Evolutionary conservation across 139 green algal genomes (phyloP).

Genomic region (Gonium pectorale): DNA sequence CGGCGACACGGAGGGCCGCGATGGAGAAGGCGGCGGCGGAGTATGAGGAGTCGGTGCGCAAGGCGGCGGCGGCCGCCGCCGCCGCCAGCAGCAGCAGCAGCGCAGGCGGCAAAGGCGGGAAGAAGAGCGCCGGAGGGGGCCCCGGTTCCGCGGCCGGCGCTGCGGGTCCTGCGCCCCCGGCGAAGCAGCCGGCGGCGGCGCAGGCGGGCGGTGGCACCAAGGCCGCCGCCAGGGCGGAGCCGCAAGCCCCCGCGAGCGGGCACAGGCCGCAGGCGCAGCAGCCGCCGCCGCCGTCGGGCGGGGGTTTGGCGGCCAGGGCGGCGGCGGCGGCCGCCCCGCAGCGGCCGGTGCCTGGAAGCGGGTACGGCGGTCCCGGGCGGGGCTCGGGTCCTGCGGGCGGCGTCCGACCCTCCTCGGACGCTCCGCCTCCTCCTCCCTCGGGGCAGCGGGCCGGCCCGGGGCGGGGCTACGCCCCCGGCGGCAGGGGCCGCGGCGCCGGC

Average conservation of each 20-base stretch:
- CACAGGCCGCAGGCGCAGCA: not conserved
- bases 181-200: not conserved
- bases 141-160: not conserved
- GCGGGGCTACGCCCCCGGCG: no score
- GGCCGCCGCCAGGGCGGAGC: not conserved
- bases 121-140: not conserved
- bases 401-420: no score
- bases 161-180: not conserved
- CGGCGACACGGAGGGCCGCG: slow-evolving; percentile 5
- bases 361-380: not conserved
- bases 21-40: slow-evolving; percentile 42
- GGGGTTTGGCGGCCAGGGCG: not conserved
- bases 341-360: not conserved
- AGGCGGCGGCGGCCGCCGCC: slow-evolving; percentile 13
- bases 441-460: no score
- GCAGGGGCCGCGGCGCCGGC: no score
- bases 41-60: slow-evolving; percentile 26
- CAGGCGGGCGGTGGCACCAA: not conserved
- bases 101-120: not conserved
- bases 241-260: not conserved
- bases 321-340: not conserved
- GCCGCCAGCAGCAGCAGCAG: not conserved
- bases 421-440: no score
- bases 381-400: not conserved
- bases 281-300: not conserved